Evolutionary conservation across 2,329 filamentous ascomycete genomes (phyloP).

Genomic region (Blumeriella jaapii): DNA sequence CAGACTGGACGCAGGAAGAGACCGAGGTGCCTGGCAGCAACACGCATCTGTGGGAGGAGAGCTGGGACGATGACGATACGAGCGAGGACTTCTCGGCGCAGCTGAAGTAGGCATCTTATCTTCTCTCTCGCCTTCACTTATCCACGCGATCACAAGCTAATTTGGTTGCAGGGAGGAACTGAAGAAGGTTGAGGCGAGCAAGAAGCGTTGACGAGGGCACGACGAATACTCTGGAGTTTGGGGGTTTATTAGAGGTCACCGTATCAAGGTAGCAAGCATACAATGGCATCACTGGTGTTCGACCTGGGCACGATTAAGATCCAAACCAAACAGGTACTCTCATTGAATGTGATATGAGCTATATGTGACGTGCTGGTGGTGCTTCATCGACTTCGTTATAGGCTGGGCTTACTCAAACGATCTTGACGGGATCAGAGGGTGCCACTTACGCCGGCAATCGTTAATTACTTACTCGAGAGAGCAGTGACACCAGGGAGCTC

Average conservation of each 20-base stretch:
- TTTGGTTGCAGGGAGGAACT: conserved; percentile 62
- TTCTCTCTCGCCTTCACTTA: background rate
- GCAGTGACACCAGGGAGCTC: conserved; percentile 87
- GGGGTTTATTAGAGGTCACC: conserved; percentile 16
- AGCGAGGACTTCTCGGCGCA: conserved; percentile 93
- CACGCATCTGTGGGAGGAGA: conserved; percentile 95
- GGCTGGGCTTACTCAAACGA: conserved; percentile 20
- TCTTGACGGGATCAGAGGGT: conserved; percentile 24
- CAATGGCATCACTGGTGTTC: conserved; percentile 20
- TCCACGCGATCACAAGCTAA: conserved; percentile 2
- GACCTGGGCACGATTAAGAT: conserved; percentile 9
- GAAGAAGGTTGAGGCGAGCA: conserved; percentile 79
- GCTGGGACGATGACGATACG: conserved; percentile 98
- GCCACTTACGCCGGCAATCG: conserved; percentile 13
- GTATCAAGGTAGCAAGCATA: conserved; percentile 23
- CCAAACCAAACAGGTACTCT: too few species aligned
- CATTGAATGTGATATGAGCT: conserved; percentile 14
- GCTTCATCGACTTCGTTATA: conserved; percentile 21
- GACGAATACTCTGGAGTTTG: conserved; percentile 21
- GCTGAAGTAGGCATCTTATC: conserved; percentile 65
- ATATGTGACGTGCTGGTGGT: conserved; percentile 17
- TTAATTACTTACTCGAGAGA: conserved; percentile 67
- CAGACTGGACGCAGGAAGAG: conserved; percentile 90
- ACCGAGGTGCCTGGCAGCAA: conserved; percentile 68
- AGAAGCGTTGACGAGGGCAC: conserved; percentile 40